Evolutionary conservation across 1,139 yeast species (phyloP).

Genomic region (Yamadazyma taylorii): DNA sequence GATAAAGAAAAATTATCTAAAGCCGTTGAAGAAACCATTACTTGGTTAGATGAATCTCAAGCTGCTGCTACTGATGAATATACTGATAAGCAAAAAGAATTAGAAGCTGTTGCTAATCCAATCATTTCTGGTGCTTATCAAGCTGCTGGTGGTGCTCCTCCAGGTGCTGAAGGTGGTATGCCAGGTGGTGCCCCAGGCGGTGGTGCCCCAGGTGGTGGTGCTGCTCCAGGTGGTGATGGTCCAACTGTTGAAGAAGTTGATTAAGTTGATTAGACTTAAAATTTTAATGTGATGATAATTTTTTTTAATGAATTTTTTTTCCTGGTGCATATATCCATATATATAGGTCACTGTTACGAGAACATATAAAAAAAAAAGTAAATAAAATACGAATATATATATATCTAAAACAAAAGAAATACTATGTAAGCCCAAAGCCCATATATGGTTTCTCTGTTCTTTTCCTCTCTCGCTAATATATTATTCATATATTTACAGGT

Average conservation of each 20-base stretch:
- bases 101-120: slow-evolving; percentile 65
- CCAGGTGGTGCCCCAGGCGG: slow-evolving; percentile 43
- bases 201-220: slow-evolving; percentile 25
- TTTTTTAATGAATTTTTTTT: not conserved
- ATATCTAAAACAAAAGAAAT: too few relatives aligned
- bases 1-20: slow-evolving; percentile 46
- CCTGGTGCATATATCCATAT: slow-evolving; percentile 1
- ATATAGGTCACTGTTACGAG: not conserved
- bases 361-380: not conserved
- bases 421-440: too few relatives aligned
- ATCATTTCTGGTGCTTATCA: slow-evolving; percentile 64
- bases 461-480: too few relatives aligned
- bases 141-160: slow-evolving; percentile 47
- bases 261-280: slow-evolving; percentile 22
- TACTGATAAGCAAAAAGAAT: slow-evolving; percentile 63
- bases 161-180: slow-evolving; percentile 18
- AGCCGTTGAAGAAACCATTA: slow-evolving; percentile 44
- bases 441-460: too few relatives aligned
- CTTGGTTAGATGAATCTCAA: slow-evolving; percentile 52
- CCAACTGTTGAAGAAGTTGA: slow-evolving; percentile 79
- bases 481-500: too few relatives aligned
- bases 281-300: not conserved
- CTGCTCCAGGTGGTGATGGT: slow-evolving; percentile 47
- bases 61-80: slow-evolving; percentile 55
- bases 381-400: not conserved